A percentile compares a stretch with the other conserved stretches of the same genome.
Conservation (phyloP, 345 rosid species). For the Brassica carinata region DNA sequence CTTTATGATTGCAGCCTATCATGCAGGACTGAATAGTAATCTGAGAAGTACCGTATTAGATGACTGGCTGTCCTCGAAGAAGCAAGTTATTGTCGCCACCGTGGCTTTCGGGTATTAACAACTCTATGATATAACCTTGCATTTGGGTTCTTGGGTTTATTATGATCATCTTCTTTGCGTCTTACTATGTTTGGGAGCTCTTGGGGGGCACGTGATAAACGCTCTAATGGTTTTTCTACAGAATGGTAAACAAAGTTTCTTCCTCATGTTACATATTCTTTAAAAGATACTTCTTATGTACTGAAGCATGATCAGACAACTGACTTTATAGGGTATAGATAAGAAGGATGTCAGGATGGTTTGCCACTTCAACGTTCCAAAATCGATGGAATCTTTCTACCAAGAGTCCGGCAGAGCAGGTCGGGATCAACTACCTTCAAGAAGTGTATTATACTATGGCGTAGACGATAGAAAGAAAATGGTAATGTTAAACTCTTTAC, state of each 20-base stretch:
- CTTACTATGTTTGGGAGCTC: conserved; percentile 62
- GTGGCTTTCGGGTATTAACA: conserved; percentile 91
- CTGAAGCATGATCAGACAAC: conserved; percentile 27
- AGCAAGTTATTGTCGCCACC: conserved; percentile 95
- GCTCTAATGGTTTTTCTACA: conserved; percentile 53
- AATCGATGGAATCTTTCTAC: conserved; percentile 96
- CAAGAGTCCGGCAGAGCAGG: conserved; percentile 99
- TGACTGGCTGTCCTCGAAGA: conserved; percentile 89
- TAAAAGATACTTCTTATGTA: neutral
- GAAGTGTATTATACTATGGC: conserved; percentile 90
- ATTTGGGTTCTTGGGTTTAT: conserved; percentile 19
- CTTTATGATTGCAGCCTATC: conserved; percentile 68
- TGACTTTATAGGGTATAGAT: conserved; percentile 75
- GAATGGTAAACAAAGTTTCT: conserved; percentile 67
- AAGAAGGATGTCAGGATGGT: conserved; percentile 94
- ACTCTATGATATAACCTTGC: conserved; percentile 21
- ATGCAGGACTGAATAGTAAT: conserved; percentile 87
- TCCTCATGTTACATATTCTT: neutral
- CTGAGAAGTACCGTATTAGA: conserved; percentile 79
- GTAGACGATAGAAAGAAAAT: conserved; percentile 82
- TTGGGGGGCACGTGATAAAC: conserved; percentile 42
- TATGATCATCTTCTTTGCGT: conserved; percentile 44
- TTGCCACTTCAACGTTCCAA: conserved; percentile 90
- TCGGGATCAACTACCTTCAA: conserved; percentile 84
- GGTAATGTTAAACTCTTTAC: conserved; percentile 48